Percentiles rank a stretch among this genome's conserved stretches.
Evolutionary conservation across 352 stramenopile genomes (phyloP).

Genomic region (Phytopythium sindhum): DNA sequence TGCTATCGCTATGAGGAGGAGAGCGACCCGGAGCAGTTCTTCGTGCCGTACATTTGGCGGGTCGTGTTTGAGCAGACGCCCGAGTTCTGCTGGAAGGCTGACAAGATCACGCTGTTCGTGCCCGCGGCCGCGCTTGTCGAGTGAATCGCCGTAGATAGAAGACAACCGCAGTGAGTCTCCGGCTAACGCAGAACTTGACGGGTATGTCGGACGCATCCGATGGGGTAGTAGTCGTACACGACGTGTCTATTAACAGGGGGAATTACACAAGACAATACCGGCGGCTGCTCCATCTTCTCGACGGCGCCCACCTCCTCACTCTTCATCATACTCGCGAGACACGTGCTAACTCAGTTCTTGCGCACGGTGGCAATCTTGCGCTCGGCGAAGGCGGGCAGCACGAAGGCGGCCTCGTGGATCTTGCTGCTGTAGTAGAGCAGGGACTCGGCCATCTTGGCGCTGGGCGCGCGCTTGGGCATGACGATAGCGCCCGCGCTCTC

Average conservation of each 20-base stretch:
- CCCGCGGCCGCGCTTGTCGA: conserved; percentile 7
- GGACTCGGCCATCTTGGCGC: conserved; percentile 50
- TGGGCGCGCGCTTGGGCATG: conserved; percentile 68
- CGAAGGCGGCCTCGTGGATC: conserved; percentile 95
- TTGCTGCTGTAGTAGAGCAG: conserved; percentile 95
- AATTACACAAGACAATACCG: conserved; percentile 16
- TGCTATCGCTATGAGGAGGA: conserved; percentile 82
- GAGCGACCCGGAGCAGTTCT: conserved; percentile 67
- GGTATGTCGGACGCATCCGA: not conserved
- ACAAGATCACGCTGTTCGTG: conserved; percentile 80
- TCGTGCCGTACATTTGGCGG: conserved; percentile 77
- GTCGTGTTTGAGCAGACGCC: conserved; percentile 68
- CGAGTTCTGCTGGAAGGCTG: conserved; percentile 75
- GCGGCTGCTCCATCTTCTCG: too few species aligned
- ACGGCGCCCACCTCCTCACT: too few species aligned
- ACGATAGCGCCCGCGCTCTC: conserved; percentile 47
- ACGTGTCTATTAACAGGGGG: not conserved
- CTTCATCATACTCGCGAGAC: not conserved
- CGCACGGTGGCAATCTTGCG: conserved; percentile 74
- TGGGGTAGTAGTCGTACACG: not conserved
- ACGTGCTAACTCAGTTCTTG: conserved; percentile 58
- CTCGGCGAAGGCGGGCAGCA: conserved; percentile 94
- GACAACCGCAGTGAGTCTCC: not conserved
- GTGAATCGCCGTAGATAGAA: not conserved
- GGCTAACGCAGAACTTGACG: conserved; percentile 18